Evolutionary conservation across 352 stramenopile species (phyloP).

Genomic region (Plasmopara viticola): DNA sequence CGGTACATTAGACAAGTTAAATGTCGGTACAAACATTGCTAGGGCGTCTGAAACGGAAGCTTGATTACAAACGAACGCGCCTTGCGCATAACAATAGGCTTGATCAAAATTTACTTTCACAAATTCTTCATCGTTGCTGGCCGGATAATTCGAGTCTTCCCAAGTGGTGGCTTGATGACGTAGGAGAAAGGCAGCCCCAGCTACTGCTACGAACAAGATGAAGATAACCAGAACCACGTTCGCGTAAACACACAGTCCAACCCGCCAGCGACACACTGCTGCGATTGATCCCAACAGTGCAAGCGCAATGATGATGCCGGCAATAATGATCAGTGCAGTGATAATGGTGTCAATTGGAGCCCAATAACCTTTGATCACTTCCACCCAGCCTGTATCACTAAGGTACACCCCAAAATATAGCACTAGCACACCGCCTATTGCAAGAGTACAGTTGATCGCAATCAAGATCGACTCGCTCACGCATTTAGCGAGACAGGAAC

Average conservation of each 20-base stretch:
- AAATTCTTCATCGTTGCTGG: slow-evolving; percentile 33
- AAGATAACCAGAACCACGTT: slow-evolving; percentile 44
- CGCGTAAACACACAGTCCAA: slow-evolving; percentile 53
- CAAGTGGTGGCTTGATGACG: slow-evolving; percentile 40
- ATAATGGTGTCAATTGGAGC: slow-evolving; percentile 36
- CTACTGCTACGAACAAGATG: slow-evolving; percentile 42
- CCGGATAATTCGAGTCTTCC: slow-evolving; percentile 42
- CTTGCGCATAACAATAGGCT: slow-evolving; percentile 69
- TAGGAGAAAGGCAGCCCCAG: slow-evolving; percentile 40
- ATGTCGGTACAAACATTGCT: slow-evolving; percentile 39
- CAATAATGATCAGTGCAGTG: slow-evolving; percentile 45
- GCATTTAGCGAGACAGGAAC: slow-evolving; percentile 23
- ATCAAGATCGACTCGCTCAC: slow-evolving; percentile 43
- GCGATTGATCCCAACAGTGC: slow-evolving; percentile 51
- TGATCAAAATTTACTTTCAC: slow-evolving; percentile 61
- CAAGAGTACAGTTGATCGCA: slow-evolving; percentile 53
- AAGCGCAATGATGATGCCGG: slow-evolving; percentile 47
- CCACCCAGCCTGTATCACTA: slow-evolving; percentile 43
- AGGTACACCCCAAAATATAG: slow-evolving; percentile 42
- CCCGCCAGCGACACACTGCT: slow-evolving; percentile 49
- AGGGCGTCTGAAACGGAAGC: slow-evolving; percentile 46
- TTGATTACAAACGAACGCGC: slow-evolving; percentile 62
- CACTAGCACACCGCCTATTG: slow-evolving; percentile 49
- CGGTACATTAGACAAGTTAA: slow-evolving; percentile 26
- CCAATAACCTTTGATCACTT: slow-evolving; percentile 57